These are phyloP conservation scores for Piper betle DNA, from an alignment of 164 flowering plant genomes.

Conservation along the genomic window DNA sequence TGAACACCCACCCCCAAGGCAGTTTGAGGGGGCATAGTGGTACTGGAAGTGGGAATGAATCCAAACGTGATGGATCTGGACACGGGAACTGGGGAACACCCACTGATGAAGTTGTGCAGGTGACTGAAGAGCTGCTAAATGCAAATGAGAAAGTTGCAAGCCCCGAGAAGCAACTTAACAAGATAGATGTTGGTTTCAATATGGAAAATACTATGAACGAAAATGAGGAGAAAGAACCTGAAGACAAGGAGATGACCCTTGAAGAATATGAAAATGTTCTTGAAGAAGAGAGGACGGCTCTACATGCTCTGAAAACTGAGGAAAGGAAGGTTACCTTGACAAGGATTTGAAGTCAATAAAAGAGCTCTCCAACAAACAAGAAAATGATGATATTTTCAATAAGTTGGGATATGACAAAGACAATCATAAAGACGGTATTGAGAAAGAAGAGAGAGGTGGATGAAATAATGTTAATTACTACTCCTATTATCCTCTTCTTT, in stretches of 20 bases:
- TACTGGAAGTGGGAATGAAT: slow-evolving; percentile 51
- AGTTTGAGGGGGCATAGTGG: slow-evolving; percentile 59
- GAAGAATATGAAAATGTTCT: slow-evolving; percentile 77
- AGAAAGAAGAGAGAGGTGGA: slow-evolving; percentile 49
- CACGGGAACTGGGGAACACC: slow-evolving; percentile 58
- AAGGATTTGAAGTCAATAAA: slow-evolving; percentile 70
- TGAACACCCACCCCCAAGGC: slow-evolving; percentile 34
- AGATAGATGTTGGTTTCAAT: slow-evolving; percentile 23
- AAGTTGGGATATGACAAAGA: slow-evolving; percentile 84
- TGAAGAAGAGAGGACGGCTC: slow-evolving; percentile 83
- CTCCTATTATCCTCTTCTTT: no score
- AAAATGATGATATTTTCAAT: slow-evolving; percentile 54
- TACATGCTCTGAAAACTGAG: slow-evolving; percentile 47
- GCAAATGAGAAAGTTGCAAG: slow-evolving; percentile 22
- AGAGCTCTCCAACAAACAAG: slow-evolving; percentile 63
- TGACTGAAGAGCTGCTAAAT: slow-evolving; percentile 16
- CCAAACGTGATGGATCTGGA: slow-evolving; percentile 59
- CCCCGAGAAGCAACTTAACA: slow-evolving; percentile 27
- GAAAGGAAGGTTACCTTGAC: slow-evolving; percentile 67
- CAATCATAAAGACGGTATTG: slow-evolving; percentile 50
- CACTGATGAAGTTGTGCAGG: slow-evolving; percentile 44
- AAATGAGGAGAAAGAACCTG: slow-evolving; percentile 42
- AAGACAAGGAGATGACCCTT: slow-evolving; percentile 81
- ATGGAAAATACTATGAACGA: slow-evolving; percentile 32
- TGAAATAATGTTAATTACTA: no score